phyloP scores from a whole-genome alignment of 768 basidiomycete genomes.

The Cubamyces lactineus region DNA sequence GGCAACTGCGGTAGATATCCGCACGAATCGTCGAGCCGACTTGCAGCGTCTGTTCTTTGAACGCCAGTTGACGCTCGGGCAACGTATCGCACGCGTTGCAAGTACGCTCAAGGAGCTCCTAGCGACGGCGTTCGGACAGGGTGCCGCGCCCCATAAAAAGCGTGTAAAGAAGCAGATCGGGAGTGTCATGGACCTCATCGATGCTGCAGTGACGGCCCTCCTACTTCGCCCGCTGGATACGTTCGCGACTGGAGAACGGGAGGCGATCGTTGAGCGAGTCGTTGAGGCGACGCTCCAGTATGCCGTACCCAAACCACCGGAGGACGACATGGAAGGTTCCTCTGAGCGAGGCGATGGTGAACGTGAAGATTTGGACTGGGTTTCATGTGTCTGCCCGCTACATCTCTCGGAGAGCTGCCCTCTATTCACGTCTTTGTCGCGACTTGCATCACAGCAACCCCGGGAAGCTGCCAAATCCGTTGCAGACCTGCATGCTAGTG shows the following conservation, averaged over 20 bases:
- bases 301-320: constrained; percentile 65
- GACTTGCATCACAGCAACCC: background rate
- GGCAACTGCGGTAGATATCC: constrained; percentile 44
- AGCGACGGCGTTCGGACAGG: constrained; percentile 43
- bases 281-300: constrained; percentile 79
- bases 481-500: constrained; percentile 9
- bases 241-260: constrained; percentile 65
- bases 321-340: constrained; percentile 22
- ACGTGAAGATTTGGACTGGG: constrained; percentile 43
- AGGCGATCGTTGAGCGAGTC: constrained; percentile 64
- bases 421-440: constrained; percentile 54
- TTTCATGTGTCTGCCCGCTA: constrained; percentile 60
- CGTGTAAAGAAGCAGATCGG: constrained; percentile 58
- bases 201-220: constrained; percentile 63
- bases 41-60: constrained; percentile 72
- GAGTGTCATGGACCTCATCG: constrained; percentile 80
- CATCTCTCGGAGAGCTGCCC: constrained; percentile 62
- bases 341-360: background rate
- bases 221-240: constrained; percentile 50
- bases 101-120: constrained; percentile 58
- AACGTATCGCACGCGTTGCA: constrained; percentile 71
- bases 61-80: constrained; percentile 52
- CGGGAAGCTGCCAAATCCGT: background rate
- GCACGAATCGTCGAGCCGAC: constrained; percentile 35
- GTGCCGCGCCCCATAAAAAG: constrained; percentile 22